Conservation (phyloP, 2,329 filamentous ascomycete species). For the Fusarium nelsonii region DNA sequence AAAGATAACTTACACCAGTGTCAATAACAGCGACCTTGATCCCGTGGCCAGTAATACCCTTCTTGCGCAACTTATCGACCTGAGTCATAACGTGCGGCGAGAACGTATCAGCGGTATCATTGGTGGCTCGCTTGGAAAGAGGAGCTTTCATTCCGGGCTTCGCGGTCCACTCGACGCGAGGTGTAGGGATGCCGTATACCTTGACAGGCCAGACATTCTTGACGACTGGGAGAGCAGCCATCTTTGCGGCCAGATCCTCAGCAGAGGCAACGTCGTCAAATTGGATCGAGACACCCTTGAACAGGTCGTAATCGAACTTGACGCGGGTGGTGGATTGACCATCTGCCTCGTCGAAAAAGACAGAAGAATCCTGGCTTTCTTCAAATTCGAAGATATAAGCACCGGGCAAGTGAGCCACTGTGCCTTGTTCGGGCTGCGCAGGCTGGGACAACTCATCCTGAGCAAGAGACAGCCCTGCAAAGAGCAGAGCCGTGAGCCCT, state of each 20-base stretch:
- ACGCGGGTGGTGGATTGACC: slow-evolving; percentile 51
- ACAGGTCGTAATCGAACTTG: slow-evolving; percentile 64
- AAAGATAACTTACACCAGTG: slow-evolving; percentile 59
- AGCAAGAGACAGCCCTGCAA: slow-evolving; percentile 31
- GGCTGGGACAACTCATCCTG: slow-evolving; percentile 3
- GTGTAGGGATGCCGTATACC: slow-evolving; percentile 60
- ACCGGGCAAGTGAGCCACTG: slow-evolving; percentile 50
- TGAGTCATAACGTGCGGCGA: slow-evolving; percentile 67
- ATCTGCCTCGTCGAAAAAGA: slow-evolving; percentile 20
- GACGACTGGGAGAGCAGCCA: slow-evolving; percentile 59
- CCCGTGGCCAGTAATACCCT: slow-evolving; percentile 63
- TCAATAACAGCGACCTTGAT: slow-evolving; percentile 67
- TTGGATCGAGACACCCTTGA: slow-evolving; percentile 67
- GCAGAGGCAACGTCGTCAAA: slow-evolving; percentile 61
- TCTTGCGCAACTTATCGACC: slow-evolving; percentile 64
- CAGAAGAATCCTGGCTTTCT: slow-evolving; percentile 59
- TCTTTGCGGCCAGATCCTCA: slow-evolving; percentile 57
- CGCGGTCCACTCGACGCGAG: slow-evolving; percentile 51
- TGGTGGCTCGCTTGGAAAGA: slow-evolving; percentile 27
- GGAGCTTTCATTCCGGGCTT: slow-evolving; percentile 23
- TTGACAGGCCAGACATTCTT: slow-evolving; percentile 64
- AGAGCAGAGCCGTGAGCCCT: slow-evolving; percentile 29
- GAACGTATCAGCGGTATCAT: slow-evolving; percentile 53
- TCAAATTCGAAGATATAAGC: slow-evolving; percentile 68
- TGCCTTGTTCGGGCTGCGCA: slow-evolving; percentile 14